phyloP scores from a whole-genome alignment of 2,329 filamentous ascomycete species.

The Fusarium falciforme region DNA sequence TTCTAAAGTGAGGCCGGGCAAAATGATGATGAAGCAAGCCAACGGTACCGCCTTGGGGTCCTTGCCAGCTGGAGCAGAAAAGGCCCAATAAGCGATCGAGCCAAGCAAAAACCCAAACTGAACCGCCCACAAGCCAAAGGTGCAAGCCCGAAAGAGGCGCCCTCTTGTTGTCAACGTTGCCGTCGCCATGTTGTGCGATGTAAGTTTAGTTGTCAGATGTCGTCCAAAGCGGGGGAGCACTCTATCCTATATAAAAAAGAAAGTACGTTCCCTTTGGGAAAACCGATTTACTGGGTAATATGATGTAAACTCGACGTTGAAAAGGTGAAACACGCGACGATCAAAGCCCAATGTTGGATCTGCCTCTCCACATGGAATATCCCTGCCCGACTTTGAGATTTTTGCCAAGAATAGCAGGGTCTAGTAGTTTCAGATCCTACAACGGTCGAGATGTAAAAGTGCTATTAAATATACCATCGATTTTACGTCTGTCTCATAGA shows the following conservation, averaged over 20 bases:
- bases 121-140: constrained; percentile 22
- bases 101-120: constrained; percentile 12
- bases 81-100: background rate
- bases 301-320: background rate
- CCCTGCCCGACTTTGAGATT: constrained; percentile 11
- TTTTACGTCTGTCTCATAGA: background rate
- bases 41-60: background rate
- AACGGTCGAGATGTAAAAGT: background rate
- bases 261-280: background rate
- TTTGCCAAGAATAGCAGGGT: constrained; percentile 3
- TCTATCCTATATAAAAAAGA: background rate
- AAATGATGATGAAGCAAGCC: background rate
- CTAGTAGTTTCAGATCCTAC: background rate
- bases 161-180: background rate
- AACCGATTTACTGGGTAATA: background rate
- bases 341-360: background rate
- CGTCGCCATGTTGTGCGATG: background rate
- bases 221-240: background rate
- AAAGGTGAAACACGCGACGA: constrained; percentile 9
- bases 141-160: background rate
- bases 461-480: background rate
- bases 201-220: background rate
- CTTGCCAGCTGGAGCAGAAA: background rate
- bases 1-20: constrained; percentile 15
- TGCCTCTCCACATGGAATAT: constrained; percentile 7